These are phyloP conservation scores for Fusarium bactridioides DNA, from an alignment of 2,329 filamentous ascomycete genomes.

Conservation along the genomic window DNA sequence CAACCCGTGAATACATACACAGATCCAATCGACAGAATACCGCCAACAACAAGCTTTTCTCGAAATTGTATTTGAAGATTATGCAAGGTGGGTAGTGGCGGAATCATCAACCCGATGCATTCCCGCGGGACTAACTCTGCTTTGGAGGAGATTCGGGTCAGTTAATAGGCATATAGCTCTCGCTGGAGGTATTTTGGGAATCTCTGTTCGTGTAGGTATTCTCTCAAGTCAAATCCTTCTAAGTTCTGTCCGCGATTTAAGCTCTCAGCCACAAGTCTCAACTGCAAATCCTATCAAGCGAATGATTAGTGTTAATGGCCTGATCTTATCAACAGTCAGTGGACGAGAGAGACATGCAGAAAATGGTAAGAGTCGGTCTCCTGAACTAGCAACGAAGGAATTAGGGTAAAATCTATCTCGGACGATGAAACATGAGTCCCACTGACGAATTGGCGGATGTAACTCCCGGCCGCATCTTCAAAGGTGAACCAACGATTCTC, in stretches of 20 bases:
- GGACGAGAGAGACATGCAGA: not conserved
- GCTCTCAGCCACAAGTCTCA: too few relatives aligned
- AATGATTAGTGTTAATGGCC: not conserved
- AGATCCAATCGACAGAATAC: not conserved
- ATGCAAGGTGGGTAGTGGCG: not conserved
- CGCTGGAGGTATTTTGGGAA: not conserved
- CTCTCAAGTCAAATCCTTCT: not conserved
- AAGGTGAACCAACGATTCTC: too few relatives aligned
- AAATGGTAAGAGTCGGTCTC: too few relatives aligned
- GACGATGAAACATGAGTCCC: too few relatives aligned
- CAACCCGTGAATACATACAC: not conserved
- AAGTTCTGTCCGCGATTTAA: too few relatives aligned
- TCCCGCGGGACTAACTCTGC: not conserved
- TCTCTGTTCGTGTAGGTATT: rapidly evolving
- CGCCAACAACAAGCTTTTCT: not conserved
- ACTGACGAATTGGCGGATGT: too few relatives aligned
- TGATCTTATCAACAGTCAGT: not conserved
- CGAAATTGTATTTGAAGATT: not conserved
- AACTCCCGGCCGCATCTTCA: too few relatives aligned
- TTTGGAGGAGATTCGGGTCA: not conserved
- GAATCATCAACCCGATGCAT: not conserved
- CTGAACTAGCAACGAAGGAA: too few relatives aligned
- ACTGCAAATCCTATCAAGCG: not conserved
- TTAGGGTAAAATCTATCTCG: too few relatives aligned
- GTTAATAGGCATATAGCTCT: rapidly evolving